A percentile compares a stretch with the other conserved stretches of the same genome.
Conservation (phyloP, 2,329 filamentous ascomycete genomes). For the Penicillium thymicola region DNA sequence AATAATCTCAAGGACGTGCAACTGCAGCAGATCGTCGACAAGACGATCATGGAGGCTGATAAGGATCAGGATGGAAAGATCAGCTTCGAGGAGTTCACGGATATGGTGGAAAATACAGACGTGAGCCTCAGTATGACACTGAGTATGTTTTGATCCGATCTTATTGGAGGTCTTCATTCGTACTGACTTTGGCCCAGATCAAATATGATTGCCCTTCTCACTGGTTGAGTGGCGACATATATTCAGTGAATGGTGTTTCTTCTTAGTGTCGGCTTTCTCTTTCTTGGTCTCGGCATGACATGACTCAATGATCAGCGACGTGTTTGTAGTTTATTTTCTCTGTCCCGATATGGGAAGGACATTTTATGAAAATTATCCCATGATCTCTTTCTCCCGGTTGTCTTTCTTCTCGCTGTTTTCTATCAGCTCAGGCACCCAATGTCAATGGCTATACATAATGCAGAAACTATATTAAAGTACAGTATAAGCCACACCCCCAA, state of each 20-base stretch:
- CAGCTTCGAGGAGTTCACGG: conserved; percentile 97
- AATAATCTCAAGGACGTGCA: conserved; percentile 99
- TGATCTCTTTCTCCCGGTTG: neutral
- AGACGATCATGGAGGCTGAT: conserved; percentile 99
- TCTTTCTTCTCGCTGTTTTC: neutral
- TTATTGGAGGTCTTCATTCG: neutral
- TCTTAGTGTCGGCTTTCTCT: neutral
- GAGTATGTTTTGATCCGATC: conserved; percentile 44
- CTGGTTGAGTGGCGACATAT: conserved; percentile 6
- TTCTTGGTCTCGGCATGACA: conserved; percentile 17
- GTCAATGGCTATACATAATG: neutral
- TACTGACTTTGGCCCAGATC: conserved; percentile 14
- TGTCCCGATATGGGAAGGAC: conserved; percentile 6
- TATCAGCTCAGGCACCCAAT: neutral
- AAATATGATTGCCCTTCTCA: conserved; percentile 17
- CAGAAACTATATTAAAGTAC: neutral
- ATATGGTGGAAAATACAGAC: conserved; percentile 96
- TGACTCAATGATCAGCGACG: conserved; percentile 27
- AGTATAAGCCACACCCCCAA: neutral
- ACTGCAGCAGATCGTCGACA: conserved; percentile 97
- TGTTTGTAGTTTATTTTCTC: conserved; percentile 23
- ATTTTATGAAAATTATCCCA: neutral
- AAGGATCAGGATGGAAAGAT: conserved; percentile 95
- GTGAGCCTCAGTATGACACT: conserved; percentile 66
- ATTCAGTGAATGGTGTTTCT: neutral